phyloP scores from a whole-genome alignment of 202 grass and related monocot species.

The Sporobolus alterniflorus region DNA sequence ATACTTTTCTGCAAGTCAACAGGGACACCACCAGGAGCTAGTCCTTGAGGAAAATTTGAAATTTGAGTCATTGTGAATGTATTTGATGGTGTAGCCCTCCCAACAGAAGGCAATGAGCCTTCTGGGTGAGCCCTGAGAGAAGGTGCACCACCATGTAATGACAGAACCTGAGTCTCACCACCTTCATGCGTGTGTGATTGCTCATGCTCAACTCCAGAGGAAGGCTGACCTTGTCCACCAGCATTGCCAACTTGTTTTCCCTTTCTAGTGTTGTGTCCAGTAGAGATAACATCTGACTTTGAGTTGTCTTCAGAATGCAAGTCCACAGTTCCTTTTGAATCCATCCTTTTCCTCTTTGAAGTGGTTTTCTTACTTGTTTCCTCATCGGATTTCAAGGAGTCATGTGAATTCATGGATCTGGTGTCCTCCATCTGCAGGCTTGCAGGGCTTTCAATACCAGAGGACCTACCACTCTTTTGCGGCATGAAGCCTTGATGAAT shows the following conservation, averaged over 20 bases:
- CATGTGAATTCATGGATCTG: slow-evolving; percentile 93
- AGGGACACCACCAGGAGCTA: slow-evolving; percentile 58
- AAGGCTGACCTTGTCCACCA: slow-evolving; percentile 56
- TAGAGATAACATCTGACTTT: slow-evolving; percentile 70
- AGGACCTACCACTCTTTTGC: slow-evolving; percentile 77
- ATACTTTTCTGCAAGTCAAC: slow-evolving; percentile 80
- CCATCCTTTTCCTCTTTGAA: slow-evolving; percentile 89
- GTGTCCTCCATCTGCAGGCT: slow-evolving; percentile 87
- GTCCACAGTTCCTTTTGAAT: slow-evolving; percentile 65
- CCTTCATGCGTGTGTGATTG: slow-evolving; percentile 63
- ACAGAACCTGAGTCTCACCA: slow-evolving; percentile 47
- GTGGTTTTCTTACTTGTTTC: slow-evolving; percentile 76
- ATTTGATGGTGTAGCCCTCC: slow-evolving; percentile 58
- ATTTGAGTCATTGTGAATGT: slow-evolving; percentile 59
- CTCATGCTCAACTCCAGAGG: slow-evolving; percentile 60
- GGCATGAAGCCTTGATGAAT: slow-evolving; percentile 73
- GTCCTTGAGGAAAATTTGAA: slow-evolving; percentile 74
- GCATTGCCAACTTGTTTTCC: slow-evolving; percentile 68
- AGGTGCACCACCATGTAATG: slow-evolving; percentile 50
- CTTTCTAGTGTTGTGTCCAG: slow-evolving; percentile 70
- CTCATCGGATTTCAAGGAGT: slow-evolving; percentile 88
- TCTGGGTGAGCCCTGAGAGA: slow-evolving; percentile 55
- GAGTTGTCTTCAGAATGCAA: slow-evolving; percentile 74
- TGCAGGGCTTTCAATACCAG: slow-evolving; percentile 74
- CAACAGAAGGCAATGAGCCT: slow-evolving; percentile 46